Conservation (phyloP, 1,284 basidiomycete species). For the Gymnopus androsaceus region DNA sequence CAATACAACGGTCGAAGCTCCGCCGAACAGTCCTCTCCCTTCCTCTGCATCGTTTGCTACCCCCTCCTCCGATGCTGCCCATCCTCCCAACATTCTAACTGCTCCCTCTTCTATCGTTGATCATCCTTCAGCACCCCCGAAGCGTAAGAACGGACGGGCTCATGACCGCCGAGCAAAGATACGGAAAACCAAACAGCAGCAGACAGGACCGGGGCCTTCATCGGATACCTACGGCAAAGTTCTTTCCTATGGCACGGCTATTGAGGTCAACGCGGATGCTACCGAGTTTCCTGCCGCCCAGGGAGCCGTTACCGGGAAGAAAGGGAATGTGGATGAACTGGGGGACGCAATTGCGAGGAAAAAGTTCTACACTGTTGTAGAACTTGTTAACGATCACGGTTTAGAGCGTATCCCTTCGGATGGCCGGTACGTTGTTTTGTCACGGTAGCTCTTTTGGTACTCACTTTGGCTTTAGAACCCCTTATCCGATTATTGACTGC, state of each 20-base stretch:
- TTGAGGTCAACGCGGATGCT: neutral
- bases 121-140: too few species aligned
- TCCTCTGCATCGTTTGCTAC: too few species aligned
- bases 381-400: neutral
- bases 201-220: neutral
- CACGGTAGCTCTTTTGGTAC: neutral
- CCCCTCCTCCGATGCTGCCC: too few species aligned
- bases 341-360: neutral
- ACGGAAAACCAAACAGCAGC: neutral
- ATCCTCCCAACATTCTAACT: too few species aligned
- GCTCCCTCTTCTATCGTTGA: too few species aligned
- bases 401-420: conserved; percentile 5
- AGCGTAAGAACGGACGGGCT: too few species aligned
- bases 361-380: neutral
- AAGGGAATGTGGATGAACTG: neutral
- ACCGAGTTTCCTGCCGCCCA: neutral
- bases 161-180: too few species aligned
- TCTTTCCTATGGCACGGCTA: neutral
- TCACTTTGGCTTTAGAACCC: neutral
- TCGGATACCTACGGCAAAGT: neutral
- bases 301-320: conserved; percentile 7
- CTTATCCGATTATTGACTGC: neutral
- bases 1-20: too few species aligned
- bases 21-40: too few species aligned
- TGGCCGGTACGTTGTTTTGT: neutral